Evolutionary conservation across 2,329 filamentous ascomycete species (phyloP), one percentile per base, ranked within the genome.

Genomic region (Ceratocystis lukuohia): DNA sequence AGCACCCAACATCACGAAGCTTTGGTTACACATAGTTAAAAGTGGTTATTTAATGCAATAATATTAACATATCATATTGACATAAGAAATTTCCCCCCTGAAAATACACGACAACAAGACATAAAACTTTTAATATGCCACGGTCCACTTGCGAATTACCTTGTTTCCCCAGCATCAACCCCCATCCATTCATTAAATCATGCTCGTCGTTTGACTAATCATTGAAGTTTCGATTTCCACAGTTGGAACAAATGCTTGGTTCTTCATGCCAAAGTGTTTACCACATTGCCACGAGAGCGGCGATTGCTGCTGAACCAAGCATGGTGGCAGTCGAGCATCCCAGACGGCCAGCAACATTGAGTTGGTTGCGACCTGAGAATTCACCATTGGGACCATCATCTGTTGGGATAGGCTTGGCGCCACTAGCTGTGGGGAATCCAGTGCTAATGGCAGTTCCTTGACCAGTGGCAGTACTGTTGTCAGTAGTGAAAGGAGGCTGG

Each of bases 401-500:
- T 10, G 56, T 59, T 33, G 30, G 25, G 33, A 59, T 17, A 37
- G 56, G 56, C 6, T 33, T 59, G 28, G 17, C n/a, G 17, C 56
- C 28, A 15, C 25, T 59, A 30, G 56, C 56, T 0, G 56, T 59
- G 28, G 6, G 28, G 56, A 46, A 48, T 7, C 64, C 64, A 7
- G 57, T 57, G 37, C 17, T 25, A 33, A 53, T 25, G n/a, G 25
- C 50, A 33, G 67, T 68, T 25, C 50, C 45, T 30, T 66, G 61
- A 20, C 61, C 45, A 37, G 62, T 22, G n/a, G 25, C 20, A 10
- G 67, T 64, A 44, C 15, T 46, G 45, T 68, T 68, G 22, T 44
- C 61, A 44, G 61, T 61, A 22, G 67, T 61, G 50, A 66, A 68
- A 20, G 67, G 64, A 10, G 64, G 61, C 28, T 66, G 33, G n/a